phyloP scores from a whole-genome alignment of 2,329 filamentous ascomycete genomes.

The Bipolaris bicolor region DNA sequence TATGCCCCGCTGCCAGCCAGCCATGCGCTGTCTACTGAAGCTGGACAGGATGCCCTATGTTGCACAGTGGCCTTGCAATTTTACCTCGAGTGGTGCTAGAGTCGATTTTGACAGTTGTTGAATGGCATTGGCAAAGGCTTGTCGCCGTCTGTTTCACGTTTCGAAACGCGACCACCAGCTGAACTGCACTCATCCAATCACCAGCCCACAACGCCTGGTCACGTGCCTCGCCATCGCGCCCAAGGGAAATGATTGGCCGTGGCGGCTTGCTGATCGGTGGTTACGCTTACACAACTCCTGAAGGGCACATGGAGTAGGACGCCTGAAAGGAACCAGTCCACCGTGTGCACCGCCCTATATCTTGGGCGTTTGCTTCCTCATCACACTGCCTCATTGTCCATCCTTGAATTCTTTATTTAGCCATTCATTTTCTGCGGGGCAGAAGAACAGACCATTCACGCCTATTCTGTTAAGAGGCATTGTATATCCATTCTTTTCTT shows the following conservation, averaged over 20 bases:
- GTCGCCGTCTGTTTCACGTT: conserved; percentile 31
- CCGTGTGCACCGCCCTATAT: conserved; percentile 17
- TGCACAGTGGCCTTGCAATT: not conserved
- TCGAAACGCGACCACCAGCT: conserved; percentile 26
- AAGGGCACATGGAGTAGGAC: conserved; percentile 4
- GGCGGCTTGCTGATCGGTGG: not conserved
- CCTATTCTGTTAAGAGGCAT: conserved; percentile 13
- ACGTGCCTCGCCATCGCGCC: conserved; percentile 15
- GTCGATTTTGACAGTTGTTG: conserved; percentile 4
- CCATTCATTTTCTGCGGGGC: conserved; percentile 21
- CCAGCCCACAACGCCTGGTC: conserved; percentile 7
- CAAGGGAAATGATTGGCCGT: conserved; percentile 20
- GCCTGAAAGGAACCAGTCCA: conserved; percentile 12
- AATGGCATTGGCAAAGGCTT: conserved; percentile 32
- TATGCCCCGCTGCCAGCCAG: not conserved
- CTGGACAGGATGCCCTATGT: not conserved
- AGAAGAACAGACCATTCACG: conserved; percentile 16
- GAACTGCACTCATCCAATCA: conserved; percentile 25
- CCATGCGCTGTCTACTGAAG: not conserved
- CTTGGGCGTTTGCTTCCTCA: conserved; percentile 10
- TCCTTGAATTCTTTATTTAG: conserved; percentile 16
- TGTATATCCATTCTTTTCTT: not conserved
- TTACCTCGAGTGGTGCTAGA: conserved; percentile 2
- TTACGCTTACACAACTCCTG: conserved; percentile 2
- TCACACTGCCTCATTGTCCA: conserved; percentile 23